These are phyloP conservation scores for Wolfiporia cocos DNA, from an alignment of 1,284 basidiomycete species.

Conservation along the genomic window DNA sequence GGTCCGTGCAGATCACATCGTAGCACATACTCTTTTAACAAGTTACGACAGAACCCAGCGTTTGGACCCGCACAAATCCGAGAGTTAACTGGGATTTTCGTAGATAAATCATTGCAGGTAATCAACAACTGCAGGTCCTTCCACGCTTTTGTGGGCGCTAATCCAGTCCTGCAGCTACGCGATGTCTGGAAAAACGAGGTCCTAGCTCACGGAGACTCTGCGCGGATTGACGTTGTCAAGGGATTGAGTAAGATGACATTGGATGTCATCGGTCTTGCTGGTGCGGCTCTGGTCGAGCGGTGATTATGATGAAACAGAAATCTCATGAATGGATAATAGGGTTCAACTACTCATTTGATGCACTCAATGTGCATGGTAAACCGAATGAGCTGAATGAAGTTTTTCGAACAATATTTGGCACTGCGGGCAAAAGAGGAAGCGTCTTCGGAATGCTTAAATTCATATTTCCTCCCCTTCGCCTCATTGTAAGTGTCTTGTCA, in stretches of 20 bases:
- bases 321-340: slow-evolving; percentile 19
- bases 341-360: slow-evolving; percentile 49
- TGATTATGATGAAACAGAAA: not conserved
- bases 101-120: slow-evolving; percentile 46
- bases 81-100: slow-evolving; percentile 47
- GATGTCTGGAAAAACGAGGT: slow-evolving; percentile 19
- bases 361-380: slow-evolving; percentile 22
- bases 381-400: slow-evolving; percentile 35
- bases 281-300: slow-evolving; percentile 12
- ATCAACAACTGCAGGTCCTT: not conserved
- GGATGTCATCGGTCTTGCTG: slow-evolving; percentile 46
- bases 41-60: slow-evolving; percentile 41
- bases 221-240: slow-evolving; percentile 33
- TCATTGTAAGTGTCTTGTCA: slow-evolving; percentile 10
- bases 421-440: slow-evolving; percentile 1
- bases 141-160: not conserved
- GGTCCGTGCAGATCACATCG: slow-evolving; percentile 18
- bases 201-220: slow-evolving; percentile 2
- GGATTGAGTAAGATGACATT: slow-evolving; percentile 40
- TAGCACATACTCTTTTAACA: not conserved
- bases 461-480: slow-evolving; percentile 8
- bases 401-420: slow-evolving; percentile 24
- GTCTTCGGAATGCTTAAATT: not conserved
- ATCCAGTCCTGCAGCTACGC: slow-evolving; percentile 19
- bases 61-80: slow-evolving; percentile 51